Evolutionary conservation across 1,139 yeast genomes (phyloP), one percentile per base, ranked within the genome.

Genomic region (Sugiyamaella sp.): DNA sequence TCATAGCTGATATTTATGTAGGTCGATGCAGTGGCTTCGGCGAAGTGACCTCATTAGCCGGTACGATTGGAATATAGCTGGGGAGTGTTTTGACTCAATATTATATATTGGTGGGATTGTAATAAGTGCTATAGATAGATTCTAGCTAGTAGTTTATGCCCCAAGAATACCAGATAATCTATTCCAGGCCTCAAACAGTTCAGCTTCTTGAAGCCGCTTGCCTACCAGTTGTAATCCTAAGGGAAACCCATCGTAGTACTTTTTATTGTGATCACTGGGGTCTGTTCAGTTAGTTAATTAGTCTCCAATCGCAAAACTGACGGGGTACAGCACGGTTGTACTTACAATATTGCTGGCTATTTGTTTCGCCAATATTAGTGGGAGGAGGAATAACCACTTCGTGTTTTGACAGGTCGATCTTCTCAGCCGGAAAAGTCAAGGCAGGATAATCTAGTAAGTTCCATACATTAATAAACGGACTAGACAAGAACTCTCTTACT

Each of bases 391-490:
- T 43, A 14, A 55, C 65, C 16, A 54, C 51, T 32, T 55, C 53
- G 51, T 63, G 62, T 44, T 57, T 56, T 12, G 49, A 25, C n/a
- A 60, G 38, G 27, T 63, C 60, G 20, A 63, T 58, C 24, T 52
- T 60, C 4, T 54, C 60, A 4, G 60, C 66, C 14, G 58, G 62
- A 39, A 58, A 58, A 2, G 49, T 49, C 50, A 46, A 22, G 14
- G 66, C 64, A 2, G 66, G 66, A 45, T 61, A 63, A 46, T 63
- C 66, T 22, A 63, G 52, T 9, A 56, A 47, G 41, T 63, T 63
- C 60, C 63, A 63, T 0, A 60, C 45, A 55, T 53, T 46, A 48
- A 59, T 52, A 55, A 53, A 54, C 29, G 62, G 48, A 47, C 58
- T 46, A 49, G 61, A 52, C 41, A 60, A 38, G 44, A 51, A 60